Conservation (phyloP, 2,329 filamentous ascomycete species). For the Aureobasidium sp. region DNA sequence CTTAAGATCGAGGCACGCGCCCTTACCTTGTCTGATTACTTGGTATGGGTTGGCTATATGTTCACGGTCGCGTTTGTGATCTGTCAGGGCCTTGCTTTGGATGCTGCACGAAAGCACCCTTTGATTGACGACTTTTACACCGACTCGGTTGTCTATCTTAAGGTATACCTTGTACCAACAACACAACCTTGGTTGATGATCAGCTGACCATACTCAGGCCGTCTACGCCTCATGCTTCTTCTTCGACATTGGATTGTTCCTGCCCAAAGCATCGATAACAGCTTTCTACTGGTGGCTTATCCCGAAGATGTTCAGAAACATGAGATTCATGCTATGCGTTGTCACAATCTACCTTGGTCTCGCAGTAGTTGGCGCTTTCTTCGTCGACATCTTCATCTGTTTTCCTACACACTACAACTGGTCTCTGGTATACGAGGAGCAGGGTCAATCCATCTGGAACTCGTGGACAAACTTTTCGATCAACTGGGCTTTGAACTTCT, state of each 20-base stretch:
- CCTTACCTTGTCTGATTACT: conserved; percentile 6
- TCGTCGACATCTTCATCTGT: neutral
- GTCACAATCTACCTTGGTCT: neutral
- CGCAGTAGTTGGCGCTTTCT: neutral
- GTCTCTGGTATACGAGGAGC: conserved; percentile 1
- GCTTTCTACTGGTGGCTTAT: conserved; percentile 10
- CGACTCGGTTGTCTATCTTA: neutral
- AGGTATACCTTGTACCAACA: neutral
- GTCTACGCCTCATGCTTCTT: conserved; percentile 6
- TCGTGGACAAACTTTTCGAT: neutral
- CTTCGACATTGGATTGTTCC: conserved; percentile 2
- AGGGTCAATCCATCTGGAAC: conserved; percentile 4
- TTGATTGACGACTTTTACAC: neutral
- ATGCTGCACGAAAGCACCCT: neutral
- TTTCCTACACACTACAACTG: neutral
- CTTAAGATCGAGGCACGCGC: conserved; percentile 3
- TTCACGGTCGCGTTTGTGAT: neutral
- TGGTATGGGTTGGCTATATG: neutral
- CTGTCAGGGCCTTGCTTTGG: neutral
- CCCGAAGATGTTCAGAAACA: neutral
- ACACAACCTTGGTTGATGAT: neutral
- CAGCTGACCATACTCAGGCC: neutral
- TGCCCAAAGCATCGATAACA: conserved; percentile 3
- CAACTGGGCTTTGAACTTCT: neutral
- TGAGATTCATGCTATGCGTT: neutral